Conservation (phyloP, 208 protist genomes). For the Trypanosoma melophagium region DNA sequence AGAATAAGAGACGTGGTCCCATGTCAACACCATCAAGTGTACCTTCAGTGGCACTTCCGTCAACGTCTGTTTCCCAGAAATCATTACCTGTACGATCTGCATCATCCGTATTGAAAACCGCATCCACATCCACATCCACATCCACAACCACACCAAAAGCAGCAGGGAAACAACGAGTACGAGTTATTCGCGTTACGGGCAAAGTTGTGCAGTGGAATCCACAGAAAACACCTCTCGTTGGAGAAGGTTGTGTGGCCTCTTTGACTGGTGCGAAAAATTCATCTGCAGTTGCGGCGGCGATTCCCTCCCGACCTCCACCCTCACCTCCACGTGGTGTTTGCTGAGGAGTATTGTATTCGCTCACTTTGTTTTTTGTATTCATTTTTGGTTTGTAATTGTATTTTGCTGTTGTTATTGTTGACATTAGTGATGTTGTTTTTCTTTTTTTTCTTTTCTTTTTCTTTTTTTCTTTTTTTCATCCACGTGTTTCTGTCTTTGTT, state of each 20-base stretch:
- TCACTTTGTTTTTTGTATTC: slow-evolving; percentile 10
- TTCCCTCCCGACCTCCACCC: background rate
- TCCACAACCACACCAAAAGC: too few species aligned
- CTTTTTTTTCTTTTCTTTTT: background rate
- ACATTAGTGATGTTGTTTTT: background rate
- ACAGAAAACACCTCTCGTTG: background rate
- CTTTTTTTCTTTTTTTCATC: background rate
- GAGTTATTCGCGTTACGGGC: too few species aligned
- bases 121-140: background rate
- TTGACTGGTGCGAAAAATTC: background rate
- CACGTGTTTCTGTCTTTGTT: background rate
- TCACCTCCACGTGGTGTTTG: background rate
- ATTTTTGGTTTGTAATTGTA: slow-evolving; percentile 4
- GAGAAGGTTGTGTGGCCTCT: background rate
- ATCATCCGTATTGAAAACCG: background rate
- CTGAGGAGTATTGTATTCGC: background rate
- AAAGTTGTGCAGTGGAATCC: background rate
- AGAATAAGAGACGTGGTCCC: too few species aligned
- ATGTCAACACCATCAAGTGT: too few species aligned
- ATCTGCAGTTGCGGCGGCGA: background rate
- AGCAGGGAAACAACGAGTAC: too few species aligned
- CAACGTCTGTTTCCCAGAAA: background rate
- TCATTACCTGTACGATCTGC: background rate
- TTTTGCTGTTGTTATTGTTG: background rate
- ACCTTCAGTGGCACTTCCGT: too few species aligned